phyloP scores from a whole-genome alignment of 2,329 filamentous ascomycete genomes.

The Clonostachys byssicola region DNA sequence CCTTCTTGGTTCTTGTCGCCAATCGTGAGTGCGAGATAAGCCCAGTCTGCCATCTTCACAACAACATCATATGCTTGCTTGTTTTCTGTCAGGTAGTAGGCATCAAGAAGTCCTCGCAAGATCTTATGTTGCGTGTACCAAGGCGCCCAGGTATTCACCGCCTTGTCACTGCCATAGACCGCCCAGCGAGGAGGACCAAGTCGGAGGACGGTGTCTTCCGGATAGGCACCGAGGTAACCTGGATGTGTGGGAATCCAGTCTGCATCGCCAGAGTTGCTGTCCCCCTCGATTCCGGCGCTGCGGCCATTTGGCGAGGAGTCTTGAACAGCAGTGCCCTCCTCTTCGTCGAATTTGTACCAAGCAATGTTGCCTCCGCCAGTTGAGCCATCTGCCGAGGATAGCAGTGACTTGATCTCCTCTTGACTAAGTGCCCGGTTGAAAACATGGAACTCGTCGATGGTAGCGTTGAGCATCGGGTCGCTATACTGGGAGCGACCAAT shows the following conservation, averaged over 20 bases:
- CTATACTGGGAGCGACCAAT: conserved; percentile 11
- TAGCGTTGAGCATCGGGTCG: conserved; percentile 7
- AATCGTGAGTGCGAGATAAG: conserved; percentile 21
- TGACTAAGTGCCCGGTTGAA: conserved; percentile 10
- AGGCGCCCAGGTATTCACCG: conserved; percentile 22
- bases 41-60: conserved; percentile 23
- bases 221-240: conserved; percentile 21
- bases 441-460: conserved; percentile 12
- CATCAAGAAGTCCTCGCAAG: conserved; percentile 22
- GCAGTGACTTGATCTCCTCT: conserved; percentile 8
- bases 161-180: conserved; percentile 16
- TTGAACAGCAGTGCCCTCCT: conserved; percentile 6
- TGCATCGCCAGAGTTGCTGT: conserved; percentile 5
- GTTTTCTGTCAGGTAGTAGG: conserved; percentile 25
- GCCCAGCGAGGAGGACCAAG: conserved; percentile 24
- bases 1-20: conserved; percentile 22
- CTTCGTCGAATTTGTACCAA: conserved; percentile 12
- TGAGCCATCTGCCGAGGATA: conserved; percentile 7
- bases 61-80: conserved; percentile 17
- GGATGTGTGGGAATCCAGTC: conserved; percentile 19
- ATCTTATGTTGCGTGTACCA: conserved; percentile 28
- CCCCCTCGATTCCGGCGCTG: conserved; percentile 7
- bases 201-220: conserved; percentile 21
- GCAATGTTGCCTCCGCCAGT: conserved; percentile 11
- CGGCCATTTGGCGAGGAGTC: conserved; percentile 10